phyloP scores from a whole-genome alignment of 1,284 basidiomycete genomes.

The Cryptococcus sp. region DNA sequence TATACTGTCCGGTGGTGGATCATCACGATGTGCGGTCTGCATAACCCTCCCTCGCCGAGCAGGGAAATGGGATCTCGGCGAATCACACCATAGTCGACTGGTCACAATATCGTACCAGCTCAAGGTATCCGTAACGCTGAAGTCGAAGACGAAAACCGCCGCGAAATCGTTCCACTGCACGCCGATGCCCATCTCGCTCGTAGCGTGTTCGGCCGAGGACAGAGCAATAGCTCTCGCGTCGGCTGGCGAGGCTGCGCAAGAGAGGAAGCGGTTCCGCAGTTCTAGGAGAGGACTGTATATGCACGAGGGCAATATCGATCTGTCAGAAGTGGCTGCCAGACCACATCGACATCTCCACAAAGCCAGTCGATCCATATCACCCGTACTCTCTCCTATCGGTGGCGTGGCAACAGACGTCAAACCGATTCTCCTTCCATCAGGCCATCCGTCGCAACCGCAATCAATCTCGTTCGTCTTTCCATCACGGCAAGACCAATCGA shows the following conservation, averaged over 20 bases:
- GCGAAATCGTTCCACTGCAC: conserved; percentile 26
- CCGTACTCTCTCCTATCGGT: conserved; percentile 12
- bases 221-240: conserved; percentile 21
- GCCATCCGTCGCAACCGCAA: conserved; percentile 25
- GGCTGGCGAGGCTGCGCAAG: conserved; percentile 5
- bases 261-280: conserved; percentile 25
- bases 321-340: conserved; percentile 16
- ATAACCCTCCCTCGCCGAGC: conserved; percentile 31
- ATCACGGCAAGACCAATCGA: conserved; percentile 16
- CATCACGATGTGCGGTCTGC: conserved; percentile 21
- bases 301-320: conserved; percentile 40
- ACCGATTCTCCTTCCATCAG: conserved; percentile 33
- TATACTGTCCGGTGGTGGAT: conserved; percentile 14
- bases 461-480: conserved; percentile 40
- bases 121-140: conserved; percentile 32
- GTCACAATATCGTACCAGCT: conserved; percentile 35
- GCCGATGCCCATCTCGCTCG: conserved; percentile 31
- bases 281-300: conserved; percentile 38
- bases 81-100: conserved; percentile 33
- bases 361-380: background rate
- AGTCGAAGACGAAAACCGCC: conserved; percentile 17
- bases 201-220: conserved; percentile 21
- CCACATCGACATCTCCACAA: background rate
- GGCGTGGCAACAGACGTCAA: conserved; percentile 31
- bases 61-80: conserved; percentile 42